A percentile compares a stretch with the other conserved stretches of the same genome.
Conservation (phyloP, 305 asterid species). For the Solanum hybrid region DNA sequence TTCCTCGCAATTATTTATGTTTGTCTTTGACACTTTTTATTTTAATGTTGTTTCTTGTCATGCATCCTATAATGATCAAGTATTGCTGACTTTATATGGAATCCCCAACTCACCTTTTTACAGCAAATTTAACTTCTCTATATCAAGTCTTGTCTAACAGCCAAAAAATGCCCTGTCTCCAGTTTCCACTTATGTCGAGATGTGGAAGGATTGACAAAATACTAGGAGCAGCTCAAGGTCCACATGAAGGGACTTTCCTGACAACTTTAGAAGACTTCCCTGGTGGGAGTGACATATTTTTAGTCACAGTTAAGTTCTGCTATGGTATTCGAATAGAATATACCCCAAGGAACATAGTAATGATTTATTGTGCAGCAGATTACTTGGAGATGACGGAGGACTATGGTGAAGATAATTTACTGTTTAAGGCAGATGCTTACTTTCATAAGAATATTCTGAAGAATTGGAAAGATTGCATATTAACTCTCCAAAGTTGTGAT, state of each 20-base stretch:
- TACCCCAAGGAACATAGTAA: conserved; percentile 65
- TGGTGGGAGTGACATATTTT: conserved; percentile 69
- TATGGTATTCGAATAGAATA: conserved; percentile 57
- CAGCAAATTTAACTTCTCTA: not conserved
- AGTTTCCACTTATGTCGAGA: conserved; percentile 91
- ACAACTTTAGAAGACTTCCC: conserved; percentile 60
- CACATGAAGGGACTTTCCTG: conserved; percentile 18
- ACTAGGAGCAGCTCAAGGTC: conserved; percentile 42
- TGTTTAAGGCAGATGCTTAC: conserved; percentile 51
- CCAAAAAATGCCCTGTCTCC: conserved; percentile 18
- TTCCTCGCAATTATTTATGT: not conserved
- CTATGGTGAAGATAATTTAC: conserved; percentile 70
- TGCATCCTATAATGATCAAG: not conserved
- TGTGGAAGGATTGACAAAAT: conserved; percentile 65
- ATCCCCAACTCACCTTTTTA: not conserved
- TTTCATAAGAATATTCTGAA: conserved; percentile 53
- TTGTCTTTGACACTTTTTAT: not conserved
- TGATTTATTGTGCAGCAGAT: conserved; percentile 74
- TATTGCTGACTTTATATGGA: not conserved
- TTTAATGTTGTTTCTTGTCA: not conserved
- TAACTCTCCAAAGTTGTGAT: conserved; percentile 80
- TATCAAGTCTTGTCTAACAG: conserved; percentile 11
- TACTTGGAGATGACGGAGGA: conserved; percentile 78
- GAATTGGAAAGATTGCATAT: conserved; percentile 83
- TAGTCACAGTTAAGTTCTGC: conserved; percentile 59